A percentile compares a stretch with the other conserved stretches of the same genome.
phyloP scores from a whole-genome alignment of 2,329 filamentous ascomycete species.

The Grosmannia huntii region DNA sequence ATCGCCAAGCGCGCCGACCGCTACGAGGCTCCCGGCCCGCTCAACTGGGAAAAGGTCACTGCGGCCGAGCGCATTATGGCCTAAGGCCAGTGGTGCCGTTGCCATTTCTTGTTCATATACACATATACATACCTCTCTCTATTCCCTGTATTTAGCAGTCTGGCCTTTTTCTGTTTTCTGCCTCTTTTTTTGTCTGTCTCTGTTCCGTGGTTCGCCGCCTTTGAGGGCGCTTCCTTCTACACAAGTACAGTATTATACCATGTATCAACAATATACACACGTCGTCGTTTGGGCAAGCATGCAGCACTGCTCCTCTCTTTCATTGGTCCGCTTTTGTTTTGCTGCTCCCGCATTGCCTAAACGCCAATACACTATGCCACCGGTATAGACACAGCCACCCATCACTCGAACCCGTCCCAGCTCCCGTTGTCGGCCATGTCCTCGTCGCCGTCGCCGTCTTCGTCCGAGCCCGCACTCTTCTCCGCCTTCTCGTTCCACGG shows the following conservation, averaged over 20 bases:
- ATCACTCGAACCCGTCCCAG: constrained; percentile 57
- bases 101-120: background rate
- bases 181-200: background rate
- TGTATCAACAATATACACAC: background rate
- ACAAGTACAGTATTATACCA: background rate
- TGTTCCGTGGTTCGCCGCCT: too few species aligned
- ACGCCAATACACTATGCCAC: background rate
- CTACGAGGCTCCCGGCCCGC: constrained; percentile 54
- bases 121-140: background rate
- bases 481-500: constrained; percentile 38
- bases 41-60: constrained; percentile 31
- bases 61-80: constrained; percentile 17
- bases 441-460: background rate
- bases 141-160: background rate
- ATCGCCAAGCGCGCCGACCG: constrained; percentile 61
- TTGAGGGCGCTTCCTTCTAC: background rate
- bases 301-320: background rate
- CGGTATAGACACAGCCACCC: background rate
- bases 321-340: background rate
- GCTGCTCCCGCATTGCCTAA: background rate
- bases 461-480: background rate
- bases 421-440: constrained; percentile 28
- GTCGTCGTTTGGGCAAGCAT: background rate
- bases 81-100: constrained; percentile 1
- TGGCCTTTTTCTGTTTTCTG: background rate